Percentiles rank a stretch among this genome's conserved stretches.
Evolutionary conservation across 768 basidiomycete species (phyloP).

Genomic region (Phanerodontia chrysosporium): DNA sequence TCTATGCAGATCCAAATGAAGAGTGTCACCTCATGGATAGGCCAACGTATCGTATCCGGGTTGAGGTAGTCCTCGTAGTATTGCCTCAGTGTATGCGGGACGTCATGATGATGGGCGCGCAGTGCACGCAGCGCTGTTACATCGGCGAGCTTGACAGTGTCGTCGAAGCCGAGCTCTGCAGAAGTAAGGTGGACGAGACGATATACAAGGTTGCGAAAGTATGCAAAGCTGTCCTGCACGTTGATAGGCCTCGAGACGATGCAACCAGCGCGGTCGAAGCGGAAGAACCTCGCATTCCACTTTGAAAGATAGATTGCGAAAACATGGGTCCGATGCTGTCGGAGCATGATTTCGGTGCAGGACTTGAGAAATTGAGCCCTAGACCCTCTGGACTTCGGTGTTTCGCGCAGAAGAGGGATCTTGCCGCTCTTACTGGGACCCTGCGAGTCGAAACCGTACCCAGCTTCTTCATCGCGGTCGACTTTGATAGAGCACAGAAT

Average conservation of each 20-base stretch:
- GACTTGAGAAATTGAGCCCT: too few relatives aligned
- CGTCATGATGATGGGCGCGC: neutral
- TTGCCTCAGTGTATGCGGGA: neutral
- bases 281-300: neutral
- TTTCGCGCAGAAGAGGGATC: too few relatives aligned
- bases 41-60: neutral
- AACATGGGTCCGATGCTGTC: conserved; percentile 4
- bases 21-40: neutral
- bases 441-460: too few relatives aligned
- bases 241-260: neutral
- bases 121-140: neutral
- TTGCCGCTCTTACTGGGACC: too few relatives aligned
- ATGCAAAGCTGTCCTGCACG: neutral
- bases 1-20: too few relatives aligned
- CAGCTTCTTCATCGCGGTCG: too few relatives aligned
- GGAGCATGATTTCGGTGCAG: neutral
- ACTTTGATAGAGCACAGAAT: too few relatives aligned
- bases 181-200: neutral
- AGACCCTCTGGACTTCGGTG: too few relatives aligned
- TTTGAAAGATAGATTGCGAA: neutral
- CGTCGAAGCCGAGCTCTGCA: neutral
- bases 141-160: neutral
- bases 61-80: neutral
- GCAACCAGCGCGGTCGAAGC: conserved; percentile 3
- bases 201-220: neutral